phyloP scores from a whole-genome alignment of 805 yeast genomes.

The Candida odintsovae region DNA sequence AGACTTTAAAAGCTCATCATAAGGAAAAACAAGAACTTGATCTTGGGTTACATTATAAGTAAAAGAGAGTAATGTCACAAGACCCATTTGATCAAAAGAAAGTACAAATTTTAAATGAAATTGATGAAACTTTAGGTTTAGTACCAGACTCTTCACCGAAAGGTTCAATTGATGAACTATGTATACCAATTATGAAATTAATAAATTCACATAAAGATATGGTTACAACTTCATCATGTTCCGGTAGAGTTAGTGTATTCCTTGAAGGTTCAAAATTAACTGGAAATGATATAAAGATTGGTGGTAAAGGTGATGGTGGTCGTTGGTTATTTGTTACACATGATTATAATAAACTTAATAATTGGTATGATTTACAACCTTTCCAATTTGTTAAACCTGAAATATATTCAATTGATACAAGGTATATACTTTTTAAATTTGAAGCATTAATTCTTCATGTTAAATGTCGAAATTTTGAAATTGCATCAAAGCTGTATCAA shows the following conservation, averaged over 20 bases:
- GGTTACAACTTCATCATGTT: conserved; percentile 87
- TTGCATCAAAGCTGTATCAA: conserved; percentile 59
- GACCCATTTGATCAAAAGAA: conserved; percentile 70
- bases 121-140: conserved; percentile 34
- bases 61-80: conserved; percentile 10
- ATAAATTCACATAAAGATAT: conserved; percentile 59
- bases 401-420: conserved; percentile 22
- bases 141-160: conserved; percentile 76
- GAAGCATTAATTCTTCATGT: conserved; percentile 86
- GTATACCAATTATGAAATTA: conserved; percentile 64
- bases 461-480: conserved; percentile 55
- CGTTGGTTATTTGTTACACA: conserved; percentile 80
- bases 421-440: conserved; percentile 69
- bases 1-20: too few species aligned
- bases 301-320: conserved; percentile 88
- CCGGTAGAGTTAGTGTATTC: conserved; percentile 81
- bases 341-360: conserved; percentile 38
- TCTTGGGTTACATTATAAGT: too few species aligned
- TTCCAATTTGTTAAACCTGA: conserved; percentile 13
- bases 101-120: conserved; percentile 44
- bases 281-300: conserved; percentile 37
- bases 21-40: too few species aligned
- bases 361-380: conserved; percentile 39
- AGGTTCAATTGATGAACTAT: conserved; percentile 72
- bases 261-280: conserved; percentile 59